Evolutionary conservation across 805 yeast species (phyloP).

Genomic region (Wickerhamomyces rabaulensis): DNA sequence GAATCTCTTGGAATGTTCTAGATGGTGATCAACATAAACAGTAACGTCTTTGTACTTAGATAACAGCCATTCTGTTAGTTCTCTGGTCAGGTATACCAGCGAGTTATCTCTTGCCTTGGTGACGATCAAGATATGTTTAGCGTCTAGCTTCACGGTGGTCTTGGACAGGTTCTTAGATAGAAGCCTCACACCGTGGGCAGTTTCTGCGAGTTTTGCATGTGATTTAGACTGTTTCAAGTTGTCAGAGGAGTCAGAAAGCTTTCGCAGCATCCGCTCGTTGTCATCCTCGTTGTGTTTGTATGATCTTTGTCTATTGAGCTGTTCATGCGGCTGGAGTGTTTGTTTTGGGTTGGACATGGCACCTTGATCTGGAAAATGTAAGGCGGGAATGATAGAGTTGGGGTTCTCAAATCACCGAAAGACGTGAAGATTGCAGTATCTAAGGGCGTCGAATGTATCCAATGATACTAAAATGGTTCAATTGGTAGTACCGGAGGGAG

Average conservation of each 20-base stretch:
- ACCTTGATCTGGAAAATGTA: neutral
- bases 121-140: slow-evolving; percentile 69
- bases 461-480: too few relatives aligned
- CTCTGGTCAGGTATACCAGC: slow-evolving; percentile 68
- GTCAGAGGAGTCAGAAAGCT: slow-evolving; percentile 26
- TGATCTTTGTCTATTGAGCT: neutral
- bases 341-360: neutral
- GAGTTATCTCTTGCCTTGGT: slow-evolving; percentile 89
- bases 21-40: slow-evolving; percentile 71
- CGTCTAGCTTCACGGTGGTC: slow-evolving; percentile 67
- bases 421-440: too few relatives aligned
- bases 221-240: slow-evolving; percentile 54
- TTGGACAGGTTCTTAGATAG: slow-evolving; percentile 65
- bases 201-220: slow-evolving; percentile 72
- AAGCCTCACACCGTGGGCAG: slow-evolving; percentile 76
- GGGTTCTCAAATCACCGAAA: too few relatives aligned
- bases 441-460: too few relatives aligned
- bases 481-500: too few relatives aligned
- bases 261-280: slow-evolving; percentile 15
- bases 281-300: slow-evolving; percentile 13
- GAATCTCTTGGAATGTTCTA: slow-evolving; percentile 60
- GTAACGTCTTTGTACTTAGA: slow-evolving; percentile 31
- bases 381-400: too few relatives aligned
- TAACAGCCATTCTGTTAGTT: slow-evolving; percentile 74
- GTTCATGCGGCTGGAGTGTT: neutral